Percentiles rank a stretch among this genome's conserved stretches.
Conservation (phyloP, 2,329 filamentous ascomycete species). For the Emmonsiellopsis sp. region DNA sequence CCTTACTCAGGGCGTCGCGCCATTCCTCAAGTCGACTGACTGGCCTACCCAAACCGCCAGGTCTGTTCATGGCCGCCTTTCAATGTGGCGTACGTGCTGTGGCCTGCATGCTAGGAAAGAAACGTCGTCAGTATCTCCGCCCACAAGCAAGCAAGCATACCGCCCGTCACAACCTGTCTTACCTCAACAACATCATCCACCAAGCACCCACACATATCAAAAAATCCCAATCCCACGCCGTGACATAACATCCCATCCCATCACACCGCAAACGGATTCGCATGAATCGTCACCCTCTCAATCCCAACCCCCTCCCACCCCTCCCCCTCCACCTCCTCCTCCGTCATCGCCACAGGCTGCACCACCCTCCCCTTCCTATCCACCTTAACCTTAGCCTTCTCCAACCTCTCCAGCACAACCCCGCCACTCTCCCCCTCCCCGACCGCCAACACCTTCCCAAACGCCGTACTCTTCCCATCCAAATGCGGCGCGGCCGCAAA, state of each 20-base stretch:
- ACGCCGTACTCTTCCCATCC: constrained; percentile 59
- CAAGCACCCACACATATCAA: neutral
- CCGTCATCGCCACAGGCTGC: constrained; percentile 26
- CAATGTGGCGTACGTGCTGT: too few species aligned
- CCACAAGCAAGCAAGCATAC: neutral
- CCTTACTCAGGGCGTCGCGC: too few species aligned
- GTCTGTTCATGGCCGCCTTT: too few species aligned
- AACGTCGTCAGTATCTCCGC: neutral
- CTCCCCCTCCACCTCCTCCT: constrained; percentile 23
- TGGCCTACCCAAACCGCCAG: too few species aligned
- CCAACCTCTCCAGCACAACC: constrained; percentile 40
- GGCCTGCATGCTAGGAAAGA: too few species aligned
- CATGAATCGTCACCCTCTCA: constrained; percentile 51
- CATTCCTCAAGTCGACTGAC: too few species aligned
- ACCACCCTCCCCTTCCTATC: constrained; percentile 54
- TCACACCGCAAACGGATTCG: constrained; percentile 55
- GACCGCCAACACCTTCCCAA: constrained; percentile 50
- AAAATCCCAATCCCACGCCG: neutral
- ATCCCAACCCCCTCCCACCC: constrained; percentile 46
- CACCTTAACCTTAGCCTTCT: constrained; percentile 50
- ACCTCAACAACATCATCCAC: neutral
- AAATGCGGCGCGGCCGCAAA: constrained; percentile 54
- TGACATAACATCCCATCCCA: constrained; percentile 16
- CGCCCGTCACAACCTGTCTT: neutral
- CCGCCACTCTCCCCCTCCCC: constrained; percentile 40